Conservation (phyloP, 2,329 filamentous ascomycete species). For the Cladorrhinum sp. region DNA sequence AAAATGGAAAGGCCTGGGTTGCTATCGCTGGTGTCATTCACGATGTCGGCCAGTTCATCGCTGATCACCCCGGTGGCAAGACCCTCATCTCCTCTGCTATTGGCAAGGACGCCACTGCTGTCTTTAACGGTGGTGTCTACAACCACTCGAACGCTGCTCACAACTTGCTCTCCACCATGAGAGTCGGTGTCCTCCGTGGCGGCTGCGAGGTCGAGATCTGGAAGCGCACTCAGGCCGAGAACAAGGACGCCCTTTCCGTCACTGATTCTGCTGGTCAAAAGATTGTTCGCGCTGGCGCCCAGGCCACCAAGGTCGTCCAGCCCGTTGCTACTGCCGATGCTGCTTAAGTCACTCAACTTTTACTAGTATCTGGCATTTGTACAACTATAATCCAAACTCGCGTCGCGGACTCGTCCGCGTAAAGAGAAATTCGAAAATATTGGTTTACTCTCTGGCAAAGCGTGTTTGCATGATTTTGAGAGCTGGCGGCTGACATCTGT, state of each 20-base stretch:
- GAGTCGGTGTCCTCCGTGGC: slow-evolving; percentile 80
- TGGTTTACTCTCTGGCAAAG: background rate
- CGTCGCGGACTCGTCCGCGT: slow-evolving; percentile 1
- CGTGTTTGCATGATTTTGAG: background rate
- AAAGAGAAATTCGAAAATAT: background rate
- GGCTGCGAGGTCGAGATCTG: slow-evolving; percentile 90
- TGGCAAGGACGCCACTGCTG: slow-evolving; percentile 83
- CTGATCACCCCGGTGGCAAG: slow-evolving; percentile 87
- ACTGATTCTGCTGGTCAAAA: slow-evolving; percentile 78
- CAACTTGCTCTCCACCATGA: slow-evolving; percentile 84
- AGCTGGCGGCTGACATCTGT: slow-evolving; percentile 1
- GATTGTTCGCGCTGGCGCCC: slow-evolving; percentile 80
- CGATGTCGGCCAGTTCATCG: slow-evolving; percentile 80
- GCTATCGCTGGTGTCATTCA: slow-evolving; percentile 82
- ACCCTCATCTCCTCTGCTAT: slow-evolving; percentile 79
- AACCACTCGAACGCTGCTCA: slow-evolving; percentile 86
- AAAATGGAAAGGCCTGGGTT: slow-evolving; percentile 69
- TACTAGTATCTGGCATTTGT: background rate
- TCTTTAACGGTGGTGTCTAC: slow-evolving; percentile 91
- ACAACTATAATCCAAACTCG: slow-evolving; percentile 1
- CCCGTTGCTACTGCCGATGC: slow-evolving; percentile 81
- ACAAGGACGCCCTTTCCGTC: slow-evolving; percentile 76
- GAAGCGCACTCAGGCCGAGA: slow-evolving; percentile 82
- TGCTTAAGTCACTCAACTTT: slow-evolving; percentile 48
- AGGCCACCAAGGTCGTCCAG: slow-evolving; percentile 78